Evolutionary conservation across 441 rosid genomes (phyloP).

Genomic region (Erodium trifolium): DNA sequence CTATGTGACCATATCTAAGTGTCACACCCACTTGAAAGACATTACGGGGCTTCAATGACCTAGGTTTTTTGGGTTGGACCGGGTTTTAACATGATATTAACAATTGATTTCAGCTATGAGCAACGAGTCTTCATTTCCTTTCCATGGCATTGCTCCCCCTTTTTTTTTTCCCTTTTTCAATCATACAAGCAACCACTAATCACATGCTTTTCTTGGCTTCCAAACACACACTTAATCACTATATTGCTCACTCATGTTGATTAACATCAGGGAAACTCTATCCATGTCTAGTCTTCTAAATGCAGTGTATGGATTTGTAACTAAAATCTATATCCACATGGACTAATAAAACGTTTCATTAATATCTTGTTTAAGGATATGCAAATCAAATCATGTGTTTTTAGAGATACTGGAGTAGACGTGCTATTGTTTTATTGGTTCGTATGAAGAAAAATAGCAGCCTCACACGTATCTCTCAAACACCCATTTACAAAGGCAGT

Average conservation of each 20-base stretch:
- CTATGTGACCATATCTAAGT: too few species aligned
- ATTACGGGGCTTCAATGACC: too few species aligned
- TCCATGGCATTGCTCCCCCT: too few species aligned
- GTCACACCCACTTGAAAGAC: too few species aligned
- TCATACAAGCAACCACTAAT: too few species aligned
- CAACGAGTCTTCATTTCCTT: too few species aligned
- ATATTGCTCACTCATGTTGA: not conserved
- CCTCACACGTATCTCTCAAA: not conserved
- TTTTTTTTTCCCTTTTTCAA: too few species aligned
- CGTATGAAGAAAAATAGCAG: not conserved
- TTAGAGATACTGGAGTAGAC: not conserved
- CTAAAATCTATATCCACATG: not conserved
- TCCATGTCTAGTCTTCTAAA: not conserved
- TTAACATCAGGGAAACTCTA: not conserved
- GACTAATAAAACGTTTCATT: not conserved
- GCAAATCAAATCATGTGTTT: not conserved
- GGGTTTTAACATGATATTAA: too few species aligned
- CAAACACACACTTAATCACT: not conserved
- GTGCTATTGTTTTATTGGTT: not conserved
- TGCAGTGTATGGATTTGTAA: not conserved
- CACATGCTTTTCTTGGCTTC: not conserved
- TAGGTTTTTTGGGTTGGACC: too few species aligned
- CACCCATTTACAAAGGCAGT: not conserved
- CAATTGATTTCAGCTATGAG: too few species aligned
- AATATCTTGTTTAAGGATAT: not conserved